These are phyloP conservation scores for Dissophora globulifera DNA, from an alignment of 192 early-diverging fungal genomes.

Conservation along the genomic window DNA sequence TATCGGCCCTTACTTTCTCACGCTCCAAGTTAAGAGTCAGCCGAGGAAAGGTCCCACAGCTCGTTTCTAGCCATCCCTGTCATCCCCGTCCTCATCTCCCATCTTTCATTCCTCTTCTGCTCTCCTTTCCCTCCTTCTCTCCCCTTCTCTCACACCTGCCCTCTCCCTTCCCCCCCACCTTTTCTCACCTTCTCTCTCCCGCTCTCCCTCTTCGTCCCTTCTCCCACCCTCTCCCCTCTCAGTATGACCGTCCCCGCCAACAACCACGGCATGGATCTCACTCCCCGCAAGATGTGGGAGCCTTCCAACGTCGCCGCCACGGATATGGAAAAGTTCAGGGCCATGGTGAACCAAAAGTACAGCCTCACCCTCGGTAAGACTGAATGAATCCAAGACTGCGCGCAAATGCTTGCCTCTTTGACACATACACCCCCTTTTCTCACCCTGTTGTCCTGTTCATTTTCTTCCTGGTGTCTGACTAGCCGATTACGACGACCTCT, in stretches of 20 bases:
- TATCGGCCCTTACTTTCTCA: too few relatives aligned
- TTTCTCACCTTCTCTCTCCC: neutral
- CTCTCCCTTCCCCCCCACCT: neutral
- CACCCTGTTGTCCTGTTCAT: neutral
- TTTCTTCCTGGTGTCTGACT: conserved; percentile 2
- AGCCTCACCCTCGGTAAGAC: conserved; percentile 65
- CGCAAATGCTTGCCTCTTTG: neutral
- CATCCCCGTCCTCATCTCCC: neutral
- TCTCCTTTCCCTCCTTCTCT: neutral
- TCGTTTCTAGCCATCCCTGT: too few relatives aligned
- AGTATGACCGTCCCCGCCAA: conserved; percentile 12
- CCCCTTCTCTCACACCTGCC: neutral
- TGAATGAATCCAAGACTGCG: too few relatives aligned
- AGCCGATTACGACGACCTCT: conserved; percentile 80
- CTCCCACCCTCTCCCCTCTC: neutral
- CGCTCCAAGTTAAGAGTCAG: too few relatives aligned
- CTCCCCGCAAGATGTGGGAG: conserved; percentile 69
- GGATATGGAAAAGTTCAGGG: conserved; percentile 77
- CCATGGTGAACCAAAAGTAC: conserved; percentile 76
- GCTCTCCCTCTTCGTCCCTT: neutral
- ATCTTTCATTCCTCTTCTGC: neutral
- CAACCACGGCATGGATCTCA: conserved; percentile 45
- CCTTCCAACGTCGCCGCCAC: conserved; percentile 67
- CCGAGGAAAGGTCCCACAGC: too few relatives aligned
- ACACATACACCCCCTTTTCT: neutral